Conservation (phyloP, 106 monocot species). For the Posidonia australis region DNA sequence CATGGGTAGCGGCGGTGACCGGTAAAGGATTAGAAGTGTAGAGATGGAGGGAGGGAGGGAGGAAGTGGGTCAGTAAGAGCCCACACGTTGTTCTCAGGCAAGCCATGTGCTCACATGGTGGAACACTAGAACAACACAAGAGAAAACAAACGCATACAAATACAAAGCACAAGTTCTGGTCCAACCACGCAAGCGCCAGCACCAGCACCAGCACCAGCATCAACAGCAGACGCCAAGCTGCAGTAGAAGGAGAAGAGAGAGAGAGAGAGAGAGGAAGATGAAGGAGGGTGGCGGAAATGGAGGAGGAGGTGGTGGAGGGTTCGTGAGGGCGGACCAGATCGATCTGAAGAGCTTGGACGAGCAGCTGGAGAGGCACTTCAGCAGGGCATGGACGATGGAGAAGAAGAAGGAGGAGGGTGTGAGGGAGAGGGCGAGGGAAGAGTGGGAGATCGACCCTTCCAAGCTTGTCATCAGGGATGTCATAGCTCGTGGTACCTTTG, state of each 20-base stretch:
- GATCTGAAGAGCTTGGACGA: conserved; percentile 46
- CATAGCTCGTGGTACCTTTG: conserved; percentile 50
- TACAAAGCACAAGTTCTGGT: too few relatives aligned
- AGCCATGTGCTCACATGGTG: conserved; percentile 6
- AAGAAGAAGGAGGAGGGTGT: conserved; percentile 26
- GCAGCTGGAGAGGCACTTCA: conserved; percentile 36
- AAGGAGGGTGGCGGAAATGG: conserved; percentile 4
- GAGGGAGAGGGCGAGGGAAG: conserved; percentile 18
- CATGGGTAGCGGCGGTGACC: not conserved
- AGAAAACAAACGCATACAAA: not conserved
- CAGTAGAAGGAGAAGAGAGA: not conserved
- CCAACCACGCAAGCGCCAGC: not conserved
- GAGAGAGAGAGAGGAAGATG: not conserved
- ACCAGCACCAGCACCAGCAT: not conserved
- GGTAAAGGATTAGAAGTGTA: not conserved
- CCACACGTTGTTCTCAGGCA: not conserved
- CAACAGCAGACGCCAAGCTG: not conserved
- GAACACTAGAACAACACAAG: not conserved
- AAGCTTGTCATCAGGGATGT: conserved; percentile 46
- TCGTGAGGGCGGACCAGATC: conserved; percentile 48
- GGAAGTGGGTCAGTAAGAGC: not conserved
- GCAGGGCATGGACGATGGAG: conserved; percentile 30
- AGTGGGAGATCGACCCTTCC: conserved; percentile 49
- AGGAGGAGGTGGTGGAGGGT: conserved; percentile 20
- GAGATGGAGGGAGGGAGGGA: not conserved